Evolutionary conservation across 2,329 filamentous ascomycete genomes (phyloP).

Genomic region (Claviceps quebecensis): DNA sequence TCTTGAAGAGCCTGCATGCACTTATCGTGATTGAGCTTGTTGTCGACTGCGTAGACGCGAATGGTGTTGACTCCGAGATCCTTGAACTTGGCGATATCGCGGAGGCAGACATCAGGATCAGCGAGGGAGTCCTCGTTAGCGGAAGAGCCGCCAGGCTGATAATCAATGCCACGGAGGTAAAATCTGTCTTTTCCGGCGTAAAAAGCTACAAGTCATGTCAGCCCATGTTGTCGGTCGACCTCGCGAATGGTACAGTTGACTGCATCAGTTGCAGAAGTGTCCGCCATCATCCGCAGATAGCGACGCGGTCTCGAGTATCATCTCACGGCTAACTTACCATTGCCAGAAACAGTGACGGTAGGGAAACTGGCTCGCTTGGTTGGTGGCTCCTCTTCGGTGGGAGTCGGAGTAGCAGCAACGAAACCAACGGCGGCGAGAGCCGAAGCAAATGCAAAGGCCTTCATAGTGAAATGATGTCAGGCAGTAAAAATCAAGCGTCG

Average conservation of each 20-base stretch:
- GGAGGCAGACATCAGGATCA: conserved; percentile 53
- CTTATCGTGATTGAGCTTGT: conserved; percentile 63
- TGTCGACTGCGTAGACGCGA: conserved; percentile 87
- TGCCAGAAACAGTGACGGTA: conserved; percentile 39
- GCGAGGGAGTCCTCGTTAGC: conserved; percentile 59
- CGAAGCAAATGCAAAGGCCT: conserved; percentile 30
- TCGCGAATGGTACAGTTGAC: background rate
- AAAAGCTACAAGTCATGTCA: conserved; percentile 31
- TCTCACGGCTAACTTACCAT: conserved; percentile 27
- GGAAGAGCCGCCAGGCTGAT: conserved; percentile 47
- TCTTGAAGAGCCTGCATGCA: conserved; percentile 74
- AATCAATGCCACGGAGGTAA: conserved; percentile 47
- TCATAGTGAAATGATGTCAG: conserved; percentile 28
- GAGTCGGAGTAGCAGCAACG: conserved; percentile 35
- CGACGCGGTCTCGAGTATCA: background rate
- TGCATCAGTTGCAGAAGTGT: background rate
- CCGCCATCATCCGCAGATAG: background rate
- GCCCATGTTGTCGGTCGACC: background rate
- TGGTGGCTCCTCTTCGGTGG: conserved; percentile 31
- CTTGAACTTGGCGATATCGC: conserved; percentile 71
- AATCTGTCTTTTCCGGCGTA: conserved; percentile 39
- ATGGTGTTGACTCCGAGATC: conserved; percentile 80
- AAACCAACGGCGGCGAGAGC: conserved; percentile 31
- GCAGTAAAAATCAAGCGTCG: conserved; percentile 2
- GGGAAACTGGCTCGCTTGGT: conserved; percentile 36